These are phyloP conservation scores for Microstroma glucosiphilum DNA, from an alignment of 1,284 basidiomycete species.

Conservation along the genomic window DNA sequence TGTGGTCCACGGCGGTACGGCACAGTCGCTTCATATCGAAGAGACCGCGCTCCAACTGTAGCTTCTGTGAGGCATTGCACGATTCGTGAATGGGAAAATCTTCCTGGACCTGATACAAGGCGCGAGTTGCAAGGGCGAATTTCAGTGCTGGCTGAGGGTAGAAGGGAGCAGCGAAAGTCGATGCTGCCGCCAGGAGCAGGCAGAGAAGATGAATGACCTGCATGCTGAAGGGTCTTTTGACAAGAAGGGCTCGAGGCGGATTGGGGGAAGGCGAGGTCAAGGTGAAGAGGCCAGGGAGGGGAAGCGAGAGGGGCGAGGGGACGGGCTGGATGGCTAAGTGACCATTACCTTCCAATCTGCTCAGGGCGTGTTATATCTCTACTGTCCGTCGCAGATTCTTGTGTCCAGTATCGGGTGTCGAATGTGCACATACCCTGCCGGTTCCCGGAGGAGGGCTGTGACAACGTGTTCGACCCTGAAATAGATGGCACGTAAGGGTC, in stretches of 20 bases:
- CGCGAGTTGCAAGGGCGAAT: background rate
- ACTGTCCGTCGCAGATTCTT: too few relatives aligned
- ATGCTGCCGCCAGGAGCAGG: background rate
- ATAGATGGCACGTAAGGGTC: too few relatives aligned
- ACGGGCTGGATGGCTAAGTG: background rate
- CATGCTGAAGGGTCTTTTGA: background rate
- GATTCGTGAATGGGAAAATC: slow-evolving; percentile 51
- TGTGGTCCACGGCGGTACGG: slow-evolving; percentile 45
- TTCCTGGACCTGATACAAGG: slow-evolving; percentile 3
- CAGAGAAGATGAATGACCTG: background rate
- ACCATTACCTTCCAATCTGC: too few relatives aligned
- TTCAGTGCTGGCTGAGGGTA: too few relatives aligned
- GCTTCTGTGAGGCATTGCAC: slow-evolving; percentile 51
- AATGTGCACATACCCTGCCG: too few relatives aligned
- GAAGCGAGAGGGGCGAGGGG: background rate
- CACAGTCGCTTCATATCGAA: slow-evolving; percentile 48
- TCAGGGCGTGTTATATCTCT: too few relatives aligned
- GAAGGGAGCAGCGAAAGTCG: too few relatives aligned
- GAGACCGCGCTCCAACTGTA: slow-evolving; percentile 49
- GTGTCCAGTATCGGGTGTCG: too few relatives aligned
- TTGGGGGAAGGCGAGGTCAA: too few relatives aligned
- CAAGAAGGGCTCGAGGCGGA: background rate
- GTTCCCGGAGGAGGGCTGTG: too few relatives aligned
- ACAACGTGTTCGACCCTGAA: too few relatives aligned
- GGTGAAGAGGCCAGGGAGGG: background rate